Conservation (phyloP, 2,329 filamentous ascomycete genomes). For the Fonsecaea pugnacius region DNA sequence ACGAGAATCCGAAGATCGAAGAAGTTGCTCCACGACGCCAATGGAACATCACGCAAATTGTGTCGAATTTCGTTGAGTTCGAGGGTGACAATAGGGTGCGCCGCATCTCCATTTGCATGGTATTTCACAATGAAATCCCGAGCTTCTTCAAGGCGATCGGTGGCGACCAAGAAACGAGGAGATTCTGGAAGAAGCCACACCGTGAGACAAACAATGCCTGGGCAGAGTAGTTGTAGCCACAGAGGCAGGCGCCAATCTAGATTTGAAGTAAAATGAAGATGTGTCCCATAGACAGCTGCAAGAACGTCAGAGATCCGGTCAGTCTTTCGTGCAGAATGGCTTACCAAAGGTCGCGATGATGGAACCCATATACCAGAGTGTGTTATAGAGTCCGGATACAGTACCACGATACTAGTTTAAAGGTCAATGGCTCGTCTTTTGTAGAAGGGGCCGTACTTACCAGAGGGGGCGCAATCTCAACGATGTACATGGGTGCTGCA, state of each 20-base stretch:
- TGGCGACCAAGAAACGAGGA: slow-evolving; percentile 65
- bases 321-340: slow-evolving; percentile 26
- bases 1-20: slow-evolving; percentile 60
- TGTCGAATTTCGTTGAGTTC: slow-evolving; percentile 51
- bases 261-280: slow-evolving; percentile 47
- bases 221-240: slow-evolving; percentile 67
- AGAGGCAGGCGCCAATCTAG: slow-evolving; percentile 66
- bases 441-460: neutral
- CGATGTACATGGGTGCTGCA: slow-evolving; percentile 47
- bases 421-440: neutral
- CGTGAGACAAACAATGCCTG: slow-evolving; percentile 57
- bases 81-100: slow-evolving; percentile 48
- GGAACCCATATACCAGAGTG: slow-evolving; percentile 57
- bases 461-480: slow-evolving; percentile 55
- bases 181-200: slow-evolving; percentile 66
- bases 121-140: slow-evolving; percentile 52
- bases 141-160: slow-evolving; percentile 62
- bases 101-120: slow-evolving; percentile 49
- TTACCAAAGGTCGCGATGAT: slow-evolving; percentile 46
- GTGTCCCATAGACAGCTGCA: slow-evolving; percentile 22
- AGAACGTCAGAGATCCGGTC: slow-evolving; percentile 53
- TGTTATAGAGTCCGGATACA: slow-evolving; percentile 58
- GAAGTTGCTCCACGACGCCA: slow-evolving; percentile 50
- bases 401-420: slow-evolving; percentile 47
- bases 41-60: slow-evolving; percentile 41